Base-by-base conservation (phyloP, 2,329 filamentous ascomycete species). In the Paecilomyces formosus region DNA sequence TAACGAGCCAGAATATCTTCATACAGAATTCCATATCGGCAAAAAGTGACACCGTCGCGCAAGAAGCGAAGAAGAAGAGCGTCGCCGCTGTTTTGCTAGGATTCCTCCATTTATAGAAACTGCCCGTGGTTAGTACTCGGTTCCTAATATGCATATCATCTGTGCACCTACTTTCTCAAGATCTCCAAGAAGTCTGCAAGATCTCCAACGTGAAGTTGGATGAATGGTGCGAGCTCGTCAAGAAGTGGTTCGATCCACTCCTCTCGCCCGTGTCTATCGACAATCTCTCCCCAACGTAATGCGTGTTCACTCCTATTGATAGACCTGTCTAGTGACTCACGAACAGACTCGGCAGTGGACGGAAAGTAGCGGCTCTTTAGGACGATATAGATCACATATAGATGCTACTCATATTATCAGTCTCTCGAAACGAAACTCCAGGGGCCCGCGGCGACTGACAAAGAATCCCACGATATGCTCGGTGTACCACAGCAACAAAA, bases 241-340 rank as follows among this genome's bases (percentile, higher is more conserved):
- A 75, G 60, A 8, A 75, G 53, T 3, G 72, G 72, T 53, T 74
- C 71, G 13, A 76, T 60, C 74, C 74, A 76, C 28, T 73, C 60
- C 22, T 68, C 63, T 28, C 64, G 57, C 13, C 74, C 74, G 58
- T 76, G 72, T 52, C 66, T 64, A 57, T 71, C 67, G 39, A 76
- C 68, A 13, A 76, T 57, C 57, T 76, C 74, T 49, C 71, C 70
- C 60, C 74, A 70, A 22, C 66, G 68, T 56, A 66, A 65, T 8
- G 71, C 72, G 24, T 63, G 67, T 4, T 60, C 58, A 9, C 64
- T 64, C 22, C 67, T 64, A 53, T 74, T 69, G n/a, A 69, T 45
- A 7, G 68, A 61, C 33, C 72, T 62, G 12, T 69, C 60, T 22
- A 74, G 63, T 4, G 72, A 72, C 28, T 70, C 66, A n/a, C 71